Evolutionary conservation across 2,329 filamentous ascomycete genomes (phyloP), one percentile per base, ranked within the genome.

Genomic region (Sclerotinia minor): DNA sequence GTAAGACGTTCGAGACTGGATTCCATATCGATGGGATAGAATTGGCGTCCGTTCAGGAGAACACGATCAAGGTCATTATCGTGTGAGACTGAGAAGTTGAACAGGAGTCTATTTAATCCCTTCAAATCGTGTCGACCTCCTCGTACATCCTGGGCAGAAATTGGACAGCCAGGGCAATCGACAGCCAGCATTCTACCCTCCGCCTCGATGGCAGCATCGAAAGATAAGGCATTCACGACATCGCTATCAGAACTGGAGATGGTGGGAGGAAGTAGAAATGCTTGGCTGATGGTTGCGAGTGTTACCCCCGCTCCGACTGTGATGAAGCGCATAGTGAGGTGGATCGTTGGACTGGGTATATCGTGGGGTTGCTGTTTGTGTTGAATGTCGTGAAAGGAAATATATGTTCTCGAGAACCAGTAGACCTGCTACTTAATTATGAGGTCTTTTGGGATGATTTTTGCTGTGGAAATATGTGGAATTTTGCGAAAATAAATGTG

Each of bases 31-130:
- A 74, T 84, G 79, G 71, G 84, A 77, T 87, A 90, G 24, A 90
- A 79, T 73, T 86, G 83, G 69, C 84, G 83, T 68, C 83, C 85
- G 77, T 90, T 89, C 68, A 90, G 73, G 49, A 85, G 74, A 35
- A 91, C 79, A 53, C 79, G 79, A 70, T 84, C 81, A 68, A 75
- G 74, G 59, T 79, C 79, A 24, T 67, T 71, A 41, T 79, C 77
- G 69, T 82, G 78, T 21, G 84, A 81, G 70, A 90, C 76, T 68
- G 76, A 79, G 73, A 90, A 85, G 72, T 84, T 81, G 50, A 90
- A 79, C 71, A 82, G 79, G 67, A 89, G 77, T 15, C 71, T 64
- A 32, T 71, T 74, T 9, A 76, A 65, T n/a, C 66, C 67, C 15
- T 72, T 53, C 24, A 69, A n/a, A 4, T 72, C 67, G 54, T 75